phyloP scores from a whole-genome alignment of 148 eudicot genomes.

The Amaranthus cruentus region DNA sequence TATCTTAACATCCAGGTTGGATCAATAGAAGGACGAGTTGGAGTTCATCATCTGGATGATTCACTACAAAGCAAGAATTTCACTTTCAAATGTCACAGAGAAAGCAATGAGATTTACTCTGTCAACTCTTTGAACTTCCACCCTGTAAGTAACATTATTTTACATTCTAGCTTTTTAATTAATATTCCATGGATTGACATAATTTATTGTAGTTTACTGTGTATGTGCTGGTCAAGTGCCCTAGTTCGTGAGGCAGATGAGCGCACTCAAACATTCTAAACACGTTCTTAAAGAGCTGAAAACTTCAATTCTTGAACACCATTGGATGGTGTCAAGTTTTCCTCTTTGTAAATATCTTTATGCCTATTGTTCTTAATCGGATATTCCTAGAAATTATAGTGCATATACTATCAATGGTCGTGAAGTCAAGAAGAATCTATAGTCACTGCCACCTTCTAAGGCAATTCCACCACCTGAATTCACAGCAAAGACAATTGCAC shows the following conservation, averaged over 20 bases:
- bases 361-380: background rate
- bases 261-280: too few species aligned
- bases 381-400: too few species aligned
- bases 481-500: too few species aligned
- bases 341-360: background rate
- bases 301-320: too few species aligned
- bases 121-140: conserved; percentile 89
- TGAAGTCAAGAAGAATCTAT: too few species aligned
- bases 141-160: conserved; percentile 52
- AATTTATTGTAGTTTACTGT: background rate
- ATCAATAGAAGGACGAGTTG: conserved; percentile 95
- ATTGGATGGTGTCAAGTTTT: too few species aligned
- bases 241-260: too few species aligned
- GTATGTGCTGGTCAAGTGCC: too few species aligned
- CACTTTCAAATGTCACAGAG: conserved; percentile 97
- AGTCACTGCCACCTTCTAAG: too few species aligned
- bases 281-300: too few species aligned
- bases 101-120: conserved; percentile 73
- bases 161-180: background rate
- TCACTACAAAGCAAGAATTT: conserved; percentile 76
- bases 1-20: conserved; percentile 55
- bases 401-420: too few species aligned
- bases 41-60: conserved; percentile 96
- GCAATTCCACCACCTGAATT: too few species aligned
- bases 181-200: background rate